These are phyloP conservation scores for Sordariomycetes sp. DNA, from an alignment of 2,329 filamentous ascomycete genomes.

Conservation along the genomic window DNA sequence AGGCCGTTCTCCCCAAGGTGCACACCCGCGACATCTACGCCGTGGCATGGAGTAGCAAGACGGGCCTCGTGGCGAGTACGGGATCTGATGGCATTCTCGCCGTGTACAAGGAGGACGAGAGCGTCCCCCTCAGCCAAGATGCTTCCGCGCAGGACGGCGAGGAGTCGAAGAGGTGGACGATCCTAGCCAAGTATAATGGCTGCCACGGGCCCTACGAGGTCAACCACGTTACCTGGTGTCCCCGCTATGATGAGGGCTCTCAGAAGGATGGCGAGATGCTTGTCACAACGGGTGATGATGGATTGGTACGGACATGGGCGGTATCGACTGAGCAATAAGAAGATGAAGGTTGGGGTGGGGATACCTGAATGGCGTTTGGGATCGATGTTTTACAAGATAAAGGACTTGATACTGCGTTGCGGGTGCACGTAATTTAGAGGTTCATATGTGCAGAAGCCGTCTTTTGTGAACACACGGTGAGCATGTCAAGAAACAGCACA, in stretches of 20 bases:
- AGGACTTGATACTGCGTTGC: neutral
- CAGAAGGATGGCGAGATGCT: constrained; percentile 68
- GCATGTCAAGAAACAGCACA: neutral
- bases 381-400: neutral
- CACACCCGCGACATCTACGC: constrained; percentile 81
- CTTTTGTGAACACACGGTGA: neutral
- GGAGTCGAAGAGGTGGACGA: constrained; percentile 50
- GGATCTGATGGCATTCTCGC: constrained; percentile 78
- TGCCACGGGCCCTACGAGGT: constrained; percentile 90
- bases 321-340: neutral
- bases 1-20: constrained; percentile 59
- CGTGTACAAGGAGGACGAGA: constrained; percentile 57
- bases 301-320: constrained; percentile 71
- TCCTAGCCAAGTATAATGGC: constrained; percentile 57
- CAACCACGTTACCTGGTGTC: constrained; percentile 86
- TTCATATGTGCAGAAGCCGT: neutral
- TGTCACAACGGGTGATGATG: constrained; percentile 86
- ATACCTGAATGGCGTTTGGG: neutral
- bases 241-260: constrained; percentile 56
- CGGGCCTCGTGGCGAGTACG: constrained; percentile 73
- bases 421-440: neutral
- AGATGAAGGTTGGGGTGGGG: neutral
- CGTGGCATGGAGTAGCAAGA: constrained; percentile 68
- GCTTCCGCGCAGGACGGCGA: constrained; percentile 5
- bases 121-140: constrained; percentile 10